phyloP scores from a whole-genome alignment of 2,329 filamentous ascomycete species.

The Fonsecaea monophora region DNA sequence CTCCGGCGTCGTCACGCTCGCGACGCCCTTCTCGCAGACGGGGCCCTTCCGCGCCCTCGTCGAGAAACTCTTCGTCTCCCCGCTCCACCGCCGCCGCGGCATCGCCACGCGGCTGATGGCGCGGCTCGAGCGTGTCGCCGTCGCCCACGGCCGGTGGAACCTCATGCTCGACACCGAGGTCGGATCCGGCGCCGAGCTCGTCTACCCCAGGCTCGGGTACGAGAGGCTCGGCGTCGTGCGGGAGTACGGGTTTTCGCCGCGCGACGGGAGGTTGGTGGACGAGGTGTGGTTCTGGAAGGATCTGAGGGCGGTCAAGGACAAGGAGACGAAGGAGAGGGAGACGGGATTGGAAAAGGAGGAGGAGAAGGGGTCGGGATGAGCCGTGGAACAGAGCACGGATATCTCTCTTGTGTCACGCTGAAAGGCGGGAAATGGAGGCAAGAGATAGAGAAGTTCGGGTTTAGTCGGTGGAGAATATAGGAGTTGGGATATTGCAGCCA shows the following conservation, averaged over 20 bases:
- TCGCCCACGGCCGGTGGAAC: slow-evolving; percentile 56
- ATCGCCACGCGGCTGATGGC: slow-evolving; percentile 60
- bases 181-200: slow-evolving; percentile 58
- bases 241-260: slow-evolving; percentile 60
- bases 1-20: slow-evolving; percentile 64
- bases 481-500: too few species aligned
- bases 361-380: neutral
- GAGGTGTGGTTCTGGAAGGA: slow-evolving; percentile 40
- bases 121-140: slow-evolving; percentile 63
- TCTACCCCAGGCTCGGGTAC: slow-evolving; percentile 66
- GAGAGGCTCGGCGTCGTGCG: slow-evolving; percentile 63
- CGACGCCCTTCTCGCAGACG: slow-evolving; percentile 61
- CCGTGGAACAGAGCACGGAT: too few species aligned
- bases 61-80: slow-evolving; percentile 65
- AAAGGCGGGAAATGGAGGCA: too few species aligned
- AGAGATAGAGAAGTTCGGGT: too few species aligned
- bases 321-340: slow-evolving; percentile 11
- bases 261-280: slow-evolving; percentile 57
- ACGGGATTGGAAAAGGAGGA: too few species aligned
- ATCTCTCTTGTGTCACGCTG: too few species aligned
- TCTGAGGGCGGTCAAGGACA: slow-evolving; percentile 30
- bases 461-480: too few species aligned
- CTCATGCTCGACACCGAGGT: slow-evolving; percentile 62
- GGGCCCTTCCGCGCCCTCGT: slow-evolving; percentile 62
- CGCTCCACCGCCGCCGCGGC: slow-evolving; percentile 58